Conservation (phyloP, 805 yeast species). For the Wickerhamiella nectarea region DNA sequence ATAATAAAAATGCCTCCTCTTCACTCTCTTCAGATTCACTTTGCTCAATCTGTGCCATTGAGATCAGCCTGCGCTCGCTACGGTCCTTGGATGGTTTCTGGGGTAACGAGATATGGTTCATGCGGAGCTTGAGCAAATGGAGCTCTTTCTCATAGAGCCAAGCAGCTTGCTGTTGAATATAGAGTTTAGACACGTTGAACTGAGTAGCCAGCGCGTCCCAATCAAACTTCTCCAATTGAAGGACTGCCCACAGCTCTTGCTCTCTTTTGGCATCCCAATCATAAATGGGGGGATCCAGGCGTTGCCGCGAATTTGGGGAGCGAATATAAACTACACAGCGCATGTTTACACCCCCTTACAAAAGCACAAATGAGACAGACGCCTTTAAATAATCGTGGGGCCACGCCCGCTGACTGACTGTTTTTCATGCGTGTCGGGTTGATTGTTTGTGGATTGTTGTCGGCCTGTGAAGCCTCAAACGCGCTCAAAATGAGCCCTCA, state of each 20-base stretch:
- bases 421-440: background rate
- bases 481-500: slow-evolving; percentile 27
- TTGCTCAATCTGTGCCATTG: background rate
- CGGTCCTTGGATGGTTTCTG: background rate
- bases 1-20: slow-evolving; percentile 3
- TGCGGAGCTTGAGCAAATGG: slow-evolving; percentile 24
- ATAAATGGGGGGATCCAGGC: slow-evolving; percentile 30
- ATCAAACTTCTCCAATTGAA: slow-evolving; percentile 22
- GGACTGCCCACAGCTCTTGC: slow-evolving; percentile 25
- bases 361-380: too few species aligned
- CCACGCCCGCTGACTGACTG: background rate
- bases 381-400: background rate
- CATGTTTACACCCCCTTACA: background rate
- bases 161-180: slow-evolving; percentile 30
- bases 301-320: slow-evolving; percentile 31
- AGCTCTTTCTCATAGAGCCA: slow-evolving; percentile 32
- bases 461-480: slow-evolving; percentile 8
- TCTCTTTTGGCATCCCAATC: slow-evolving; percentile 26
- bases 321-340: slow-evolving; percentile 31
- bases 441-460: background rate
- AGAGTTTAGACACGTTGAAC: slow-evolving; percentile 28
- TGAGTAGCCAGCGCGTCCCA: slow-evolving; percentile 26
- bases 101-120: slow-evolving; percentile 19
- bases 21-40: slow-evolving; percentile 2
- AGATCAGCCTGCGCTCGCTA: slow-evolving; percentile 1